Evolutionary conservation across 306 rosid species (phyloP), one percentile per base, ranked within the genome.

Genomic region (Mucuna pruriens): DNA sequence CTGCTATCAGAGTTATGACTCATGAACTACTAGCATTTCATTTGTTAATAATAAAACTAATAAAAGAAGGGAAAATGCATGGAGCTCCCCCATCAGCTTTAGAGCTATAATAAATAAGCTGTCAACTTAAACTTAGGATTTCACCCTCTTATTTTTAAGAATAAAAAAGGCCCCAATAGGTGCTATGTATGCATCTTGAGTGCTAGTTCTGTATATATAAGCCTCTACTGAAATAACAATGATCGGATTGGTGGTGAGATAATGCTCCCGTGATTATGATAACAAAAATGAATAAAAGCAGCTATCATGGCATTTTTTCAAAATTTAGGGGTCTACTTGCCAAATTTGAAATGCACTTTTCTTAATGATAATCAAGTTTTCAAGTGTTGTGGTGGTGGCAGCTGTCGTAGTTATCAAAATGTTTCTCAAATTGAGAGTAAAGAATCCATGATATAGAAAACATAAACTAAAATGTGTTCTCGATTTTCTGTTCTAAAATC

Each of bases 1-100:
- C 4, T 23, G 78, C 58, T 23, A 55, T 66, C 66, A 76, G 34
- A 46, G 45, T 42, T 39, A 13, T 57, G 77, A 16, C 25, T 13
- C 76, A 54, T 10, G 71, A 73, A 60, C 75, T 71, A 71, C 26
- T 49, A 69, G 72, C 23, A 19, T 4, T 39, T 40, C 23, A 19
- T 4, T 39, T 40, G 38, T 34, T 71, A 6, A 39, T 62, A 77
- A 57, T 66, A 34, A 48, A 57, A 19, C 26, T 75, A 42, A 42
- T 46, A 23, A 12, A 45, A 52, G 63, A 75, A 23, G 46, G 25
- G 46, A 75, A 45, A 63, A 71, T 68, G 55, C 26, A 22, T 70
- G 17, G 25, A 34, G n/a, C 48, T 15, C 75, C 55, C 9, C 25
- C 74, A 40, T 68, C 36, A 52, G 55, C 36, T 11, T 79, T 26